phyloP scores from a whole-genome alignment of 306 rosid genomes.

The Ormosia emarginata region DNA sequence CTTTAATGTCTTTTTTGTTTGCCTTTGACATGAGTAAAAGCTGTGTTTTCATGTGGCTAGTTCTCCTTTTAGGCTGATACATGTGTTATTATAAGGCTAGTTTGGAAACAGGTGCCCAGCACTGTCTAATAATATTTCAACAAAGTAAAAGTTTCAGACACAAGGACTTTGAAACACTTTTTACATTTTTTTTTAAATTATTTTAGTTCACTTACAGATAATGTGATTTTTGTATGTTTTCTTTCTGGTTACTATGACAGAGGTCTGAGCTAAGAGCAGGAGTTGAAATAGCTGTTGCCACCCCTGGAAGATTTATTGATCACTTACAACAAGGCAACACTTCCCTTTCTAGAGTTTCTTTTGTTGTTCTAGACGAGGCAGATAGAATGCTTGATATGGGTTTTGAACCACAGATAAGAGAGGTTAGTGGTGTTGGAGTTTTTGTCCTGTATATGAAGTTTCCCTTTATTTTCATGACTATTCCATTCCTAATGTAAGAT shows the following conservation, averaged over 20 bases:
- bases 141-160: not conserved
- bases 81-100: not conserved
- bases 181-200: not conserved
- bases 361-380: constrained; percentile 85
- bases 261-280: constrained; percentile 85
- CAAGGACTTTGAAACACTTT: not conserved
- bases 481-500: constrained; percentile 4
- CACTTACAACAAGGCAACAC: constrained; percentile 89
- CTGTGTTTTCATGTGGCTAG: not conserved
- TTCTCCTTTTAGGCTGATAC: not conserved
- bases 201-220: not conserved
- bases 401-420: constrained; percentile 83
- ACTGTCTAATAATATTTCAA: not conserved
- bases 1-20: not conserved
- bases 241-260: constrained; percentile 39
- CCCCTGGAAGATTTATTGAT: constrained; percentile 90
- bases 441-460: not conserved
- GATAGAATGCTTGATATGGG: constrained; percentile 98
- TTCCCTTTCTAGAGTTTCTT: constrained; percentile 71
- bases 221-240: constrained; percentile 5
- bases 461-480: not conserved
- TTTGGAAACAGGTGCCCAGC: not conserved
- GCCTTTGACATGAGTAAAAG: not conserved
- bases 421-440: constrained; percentile 42
- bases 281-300: constrained; percentile 77